phyloP scores from a whole-genome alignment of 2,329 filamentous ascomycete genomes.

The Neofusicoccum cordaticola region DNA sequence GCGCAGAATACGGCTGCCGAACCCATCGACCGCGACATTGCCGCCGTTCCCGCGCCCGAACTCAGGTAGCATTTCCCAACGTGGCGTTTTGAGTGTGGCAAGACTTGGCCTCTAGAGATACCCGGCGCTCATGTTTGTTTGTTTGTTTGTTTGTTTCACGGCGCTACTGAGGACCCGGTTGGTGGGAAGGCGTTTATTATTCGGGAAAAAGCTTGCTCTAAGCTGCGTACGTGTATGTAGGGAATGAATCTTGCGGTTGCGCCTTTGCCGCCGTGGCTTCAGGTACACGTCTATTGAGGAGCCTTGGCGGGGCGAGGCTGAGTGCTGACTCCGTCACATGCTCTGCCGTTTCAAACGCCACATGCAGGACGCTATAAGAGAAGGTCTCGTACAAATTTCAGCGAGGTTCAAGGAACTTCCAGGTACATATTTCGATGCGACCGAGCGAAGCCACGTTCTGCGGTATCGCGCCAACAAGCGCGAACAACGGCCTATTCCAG shows the following conservation, averaged over 20 bases:
- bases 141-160: neutral
- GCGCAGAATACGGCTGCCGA: conserved; percentile 6
- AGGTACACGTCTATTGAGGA: neutral
- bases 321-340: neutral
- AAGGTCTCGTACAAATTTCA: too few species aligned
- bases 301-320: neutral
- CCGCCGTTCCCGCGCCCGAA: conserved; percentile 8
- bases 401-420: too few species aligned
- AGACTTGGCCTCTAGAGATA: neutral
- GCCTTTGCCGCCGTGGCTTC: neutral
- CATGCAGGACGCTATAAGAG: neutral
- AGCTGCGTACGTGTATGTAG: neutral
- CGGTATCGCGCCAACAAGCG: too few species aligned
- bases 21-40: conserved; percentile 14
- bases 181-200: neutral
- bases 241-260: neutral
- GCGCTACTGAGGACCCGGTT: neutral
- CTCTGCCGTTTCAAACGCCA: neutral
- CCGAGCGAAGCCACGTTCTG: too few species aligned
- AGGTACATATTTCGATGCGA: too few species aligned
- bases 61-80: neutral
- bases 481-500: too few species aligned
- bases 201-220: neutral
- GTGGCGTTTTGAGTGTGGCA: neutral
- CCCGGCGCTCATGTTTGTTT: neutral